A percentile compares a stretch with the other conserved stretches of the same genome.
Conservation (phyloP, 805 yeast species). For the Monosporozyma unispora region DNA sequence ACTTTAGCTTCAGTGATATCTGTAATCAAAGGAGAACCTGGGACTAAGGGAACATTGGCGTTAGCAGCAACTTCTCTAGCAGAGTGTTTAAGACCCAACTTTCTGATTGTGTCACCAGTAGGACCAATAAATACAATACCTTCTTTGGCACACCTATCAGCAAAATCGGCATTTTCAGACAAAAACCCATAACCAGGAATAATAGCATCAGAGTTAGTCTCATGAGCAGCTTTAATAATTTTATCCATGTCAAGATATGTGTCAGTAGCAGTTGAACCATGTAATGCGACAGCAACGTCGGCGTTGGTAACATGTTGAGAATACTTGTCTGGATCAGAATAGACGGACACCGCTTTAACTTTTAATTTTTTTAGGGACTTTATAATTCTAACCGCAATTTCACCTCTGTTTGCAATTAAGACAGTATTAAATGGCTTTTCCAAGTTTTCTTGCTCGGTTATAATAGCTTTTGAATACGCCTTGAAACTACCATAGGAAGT, state of each 20-base stretch:
- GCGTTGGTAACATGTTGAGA: conserved; percentile 81
- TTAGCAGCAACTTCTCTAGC: conserved; percentile 87
- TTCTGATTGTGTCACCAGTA: conserved; percentile 83
- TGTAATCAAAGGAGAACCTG: conserved; percentile 84
- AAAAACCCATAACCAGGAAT: conserved; percentile 97
- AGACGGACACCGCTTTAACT: conserved; percentile 76
- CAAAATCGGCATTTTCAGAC: conserved; percentile 92
- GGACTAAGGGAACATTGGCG: conserved; percentile 94
- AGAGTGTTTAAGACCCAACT: conserved; percentile 88
- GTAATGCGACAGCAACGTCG: conserved; percentile 69
- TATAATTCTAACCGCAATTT: conserved; percentile 91
- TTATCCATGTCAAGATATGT: conserved; percentile 83
- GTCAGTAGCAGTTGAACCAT: conserved; percentile 81
- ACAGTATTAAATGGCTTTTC: conserved; percentile 69
- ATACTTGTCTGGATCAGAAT: conserved; percentile 82
- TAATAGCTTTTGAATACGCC: conserved; percentile 34
- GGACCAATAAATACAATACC: conserved; percentile 96
- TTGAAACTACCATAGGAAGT: conserved; percentile 89
- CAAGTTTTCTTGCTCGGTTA: conserved; percentile 19
- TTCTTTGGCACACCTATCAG: conserved; percentile 75
- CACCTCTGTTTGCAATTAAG: conserved; percentile 96
- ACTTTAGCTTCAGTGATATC: conserved; percentile 64
- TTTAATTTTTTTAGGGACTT: conserved; percentile 74
- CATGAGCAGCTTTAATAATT: conserved; percentile 76
- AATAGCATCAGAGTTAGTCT: conserved; percentile 83